Percentiles rank a stretch among this genome's conserved stretches.
phyloP scores from a whole-genome alignment of 192 early-diverging fungal species.

The Allomyces javanicus region DNA sequence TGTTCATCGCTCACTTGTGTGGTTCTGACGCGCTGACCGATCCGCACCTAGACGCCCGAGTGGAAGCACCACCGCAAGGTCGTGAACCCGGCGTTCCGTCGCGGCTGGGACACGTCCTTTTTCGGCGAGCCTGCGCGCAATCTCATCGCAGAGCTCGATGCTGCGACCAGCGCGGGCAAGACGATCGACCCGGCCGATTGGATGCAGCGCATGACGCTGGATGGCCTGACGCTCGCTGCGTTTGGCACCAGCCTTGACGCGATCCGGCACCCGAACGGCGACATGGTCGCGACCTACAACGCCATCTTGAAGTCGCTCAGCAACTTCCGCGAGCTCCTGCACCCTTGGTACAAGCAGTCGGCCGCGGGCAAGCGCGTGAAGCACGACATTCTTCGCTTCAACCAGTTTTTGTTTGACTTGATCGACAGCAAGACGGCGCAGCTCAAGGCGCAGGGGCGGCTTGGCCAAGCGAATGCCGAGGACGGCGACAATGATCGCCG shows the following conservation, averaged over 20 bases:
- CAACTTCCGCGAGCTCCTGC: not conserved
- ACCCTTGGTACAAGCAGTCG: not conserved
- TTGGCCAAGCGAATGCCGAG: not conserved
- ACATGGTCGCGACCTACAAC: not conserved
- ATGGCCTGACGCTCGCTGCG: not conserved
- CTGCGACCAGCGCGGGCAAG: not conserved
- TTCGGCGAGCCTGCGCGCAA: not conserved
- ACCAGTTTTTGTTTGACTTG: not conserved
- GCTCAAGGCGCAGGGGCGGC: not conserved
- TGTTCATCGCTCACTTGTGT: too few species aligned
- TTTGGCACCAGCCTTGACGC: not conserved
- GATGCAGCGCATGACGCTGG: not conserved
- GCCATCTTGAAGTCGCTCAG: not conserved
- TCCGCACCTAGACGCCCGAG: not conserved
- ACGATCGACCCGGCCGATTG: not conserved
- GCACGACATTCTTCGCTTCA: not conserved
- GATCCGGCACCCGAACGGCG: not conserved
- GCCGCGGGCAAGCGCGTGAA: too few species aligned
- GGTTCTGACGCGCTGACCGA: not conserved
- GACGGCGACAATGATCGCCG: not conserved
- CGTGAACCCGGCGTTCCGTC: not conserved
- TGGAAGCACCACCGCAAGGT: slow-evolving; percentile 1
- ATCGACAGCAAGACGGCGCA: not conserved
- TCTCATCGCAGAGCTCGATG: not conserved
- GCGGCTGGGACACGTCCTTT: not conserved